phyloP scores from a whole-genome alignment of 495 filamentous ascomycete genomes.

The Penicillium antarcticum region DNA sequence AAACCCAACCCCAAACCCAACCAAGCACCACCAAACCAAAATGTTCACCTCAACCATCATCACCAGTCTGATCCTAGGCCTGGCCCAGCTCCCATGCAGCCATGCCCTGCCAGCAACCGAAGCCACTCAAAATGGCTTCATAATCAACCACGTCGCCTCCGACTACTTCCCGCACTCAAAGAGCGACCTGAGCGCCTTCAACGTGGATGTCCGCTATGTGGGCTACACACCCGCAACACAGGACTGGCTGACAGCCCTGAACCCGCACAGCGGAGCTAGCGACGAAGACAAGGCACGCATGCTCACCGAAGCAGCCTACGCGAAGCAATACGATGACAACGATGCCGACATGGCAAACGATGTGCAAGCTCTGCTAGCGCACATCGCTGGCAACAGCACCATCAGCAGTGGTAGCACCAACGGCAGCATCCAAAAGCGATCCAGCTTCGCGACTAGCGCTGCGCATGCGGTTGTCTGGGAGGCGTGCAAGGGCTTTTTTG shows the following conservation, averaged over 20 bases:
- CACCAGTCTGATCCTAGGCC: neutral
- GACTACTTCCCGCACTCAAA: constrained; percentile 1
- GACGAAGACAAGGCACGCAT: neutral
- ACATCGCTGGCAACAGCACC: neutral
- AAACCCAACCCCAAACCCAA: neutral
- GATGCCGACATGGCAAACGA: neutral
- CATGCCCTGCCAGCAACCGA: neutral
- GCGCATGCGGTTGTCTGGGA: neutral
- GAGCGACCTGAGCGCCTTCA: neutral
- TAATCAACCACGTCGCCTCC: neutral
- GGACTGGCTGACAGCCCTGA: neutral
- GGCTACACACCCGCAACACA: neutral
- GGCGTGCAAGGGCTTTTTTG: neutral
- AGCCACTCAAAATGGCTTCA: neutral
- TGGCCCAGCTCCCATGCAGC: neutral
- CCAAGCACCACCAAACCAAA: neutral
- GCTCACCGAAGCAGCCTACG: neutral
- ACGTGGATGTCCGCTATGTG: neutral
- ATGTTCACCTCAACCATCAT: neutral
- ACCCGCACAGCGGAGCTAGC: neutral
- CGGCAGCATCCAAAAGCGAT: neutral
- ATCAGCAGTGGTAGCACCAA: no score
- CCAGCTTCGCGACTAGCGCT: neutral
- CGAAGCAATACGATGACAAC: neutral
- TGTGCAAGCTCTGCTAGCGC: neutral